Base-by-base conservation (phyloP, 306 rosid genomes). In the Hippophae tibetana region DNA sequence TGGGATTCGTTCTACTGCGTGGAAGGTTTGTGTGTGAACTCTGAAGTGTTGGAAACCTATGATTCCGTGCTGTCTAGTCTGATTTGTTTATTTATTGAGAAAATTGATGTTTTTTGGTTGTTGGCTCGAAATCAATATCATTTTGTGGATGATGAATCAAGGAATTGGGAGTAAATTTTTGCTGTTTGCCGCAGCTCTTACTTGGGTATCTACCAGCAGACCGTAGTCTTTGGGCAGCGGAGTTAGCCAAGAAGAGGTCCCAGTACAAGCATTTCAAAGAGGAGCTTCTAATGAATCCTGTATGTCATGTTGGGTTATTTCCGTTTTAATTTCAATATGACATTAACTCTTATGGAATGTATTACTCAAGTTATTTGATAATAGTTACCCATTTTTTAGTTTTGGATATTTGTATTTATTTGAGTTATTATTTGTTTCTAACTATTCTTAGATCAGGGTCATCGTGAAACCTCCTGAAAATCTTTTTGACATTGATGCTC, bases 281-380 rank as follows among this genome's bases (percentile, higher is more conserved):
- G 11, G 99, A 93, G 13, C 84, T 88, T 69, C 75, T 93, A 74
- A 82, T 86, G 99, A 93, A 93, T 81, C 99, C 99, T 68, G 99
- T 93, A 86, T 76, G 99, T 80, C 74, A 70, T 72, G 64, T 64
- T 67, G 55, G 10, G 47, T 12, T 3, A 12, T 10, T 10, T 47
- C 13, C 26, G 44, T 52, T 55, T 48, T 60, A 9, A 14, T 58
- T 49, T 49, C 53, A 11, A 3, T 60, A 44, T 57, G 13, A 1
- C 3, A 42, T 38, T 12, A 45, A 7, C 6, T 52, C 42, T 12
- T 27, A 10, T 47, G 56, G 54, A 52, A 14, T 42, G 13, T 25
- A 50, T 5, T 7, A 25, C n/a, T 50, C 31, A 48, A 5, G 56
- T 48, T 42, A 52, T 59, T n/a, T 46, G 8, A n/a, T 41, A 18